Conservation (phyloP, 2,329 filamentous ascomycete genomes). For the Colletotrichum gigasporum region DNA sequence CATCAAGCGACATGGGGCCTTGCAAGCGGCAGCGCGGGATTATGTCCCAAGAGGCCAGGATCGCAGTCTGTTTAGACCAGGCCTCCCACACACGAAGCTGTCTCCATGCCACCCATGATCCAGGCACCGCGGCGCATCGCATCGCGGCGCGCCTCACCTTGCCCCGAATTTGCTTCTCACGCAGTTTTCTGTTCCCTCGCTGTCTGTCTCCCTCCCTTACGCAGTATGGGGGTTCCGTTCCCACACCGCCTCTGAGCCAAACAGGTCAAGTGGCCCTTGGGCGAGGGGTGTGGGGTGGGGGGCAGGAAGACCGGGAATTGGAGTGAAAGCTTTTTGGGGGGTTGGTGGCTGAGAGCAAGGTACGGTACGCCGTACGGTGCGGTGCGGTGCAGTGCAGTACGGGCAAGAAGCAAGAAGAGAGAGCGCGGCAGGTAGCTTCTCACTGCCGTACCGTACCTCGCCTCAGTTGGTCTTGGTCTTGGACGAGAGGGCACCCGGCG, state of each 20-base stretch:
- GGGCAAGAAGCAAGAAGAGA: neutral
- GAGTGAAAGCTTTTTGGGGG: conserved; percentile 17
- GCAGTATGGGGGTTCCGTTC: too few relatives aligned
- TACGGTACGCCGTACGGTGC: neutral
- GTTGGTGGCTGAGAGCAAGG: conserved; percentile 15
- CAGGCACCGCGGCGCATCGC: neutral
- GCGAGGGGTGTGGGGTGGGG: conserved; percentile 7
- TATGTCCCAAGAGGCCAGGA: conserved; percentile 18
- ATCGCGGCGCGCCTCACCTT: neutral
- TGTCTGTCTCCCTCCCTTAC: neutral
- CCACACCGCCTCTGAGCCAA: conserved; percentile 29
- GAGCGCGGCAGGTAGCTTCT: neutral
- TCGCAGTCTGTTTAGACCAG: conserved; percentile 11
- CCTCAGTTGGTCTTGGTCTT: conserved; percentile 12
- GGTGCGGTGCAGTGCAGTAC: neutral
- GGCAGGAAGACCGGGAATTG: conserved; percentile 20
- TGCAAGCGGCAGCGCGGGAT: conserved; percentile 18
- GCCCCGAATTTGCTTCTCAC: too few relatives aligned
- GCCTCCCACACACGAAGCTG: conserved; percentile 4
- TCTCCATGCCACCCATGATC: neutral
- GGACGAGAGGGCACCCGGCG: conserved; percentile 17
- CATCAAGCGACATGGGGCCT: conserved; percentile 22
- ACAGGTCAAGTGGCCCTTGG: conserved; percentile 15
- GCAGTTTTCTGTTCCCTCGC: neutral
- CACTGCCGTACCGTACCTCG: conserved; percentile 1